A percentile compares a stretch with the other conserved stretches of the same genome.
Evolutionary conservation across 1,139 yeast species (phyloP).

Genomic region (Sugiyamaella neomexicana): DNA sequence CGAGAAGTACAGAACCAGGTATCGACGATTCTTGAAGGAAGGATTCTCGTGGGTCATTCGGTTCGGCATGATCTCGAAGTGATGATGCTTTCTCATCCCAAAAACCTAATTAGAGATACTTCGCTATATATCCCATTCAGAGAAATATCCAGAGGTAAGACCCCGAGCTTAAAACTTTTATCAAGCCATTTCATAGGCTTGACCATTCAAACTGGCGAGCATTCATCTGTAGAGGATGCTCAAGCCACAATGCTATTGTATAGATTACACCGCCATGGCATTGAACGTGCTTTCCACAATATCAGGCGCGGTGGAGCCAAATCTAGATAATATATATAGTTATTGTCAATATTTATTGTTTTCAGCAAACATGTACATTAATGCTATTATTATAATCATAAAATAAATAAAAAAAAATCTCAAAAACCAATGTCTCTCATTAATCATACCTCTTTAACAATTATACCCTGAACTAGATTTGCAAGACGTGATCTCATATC

Average conservation of each 20-base stretch:
- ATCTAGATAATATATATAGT: conserved; percentile 36
- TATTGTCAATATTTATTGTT: conserved; percentile 46
- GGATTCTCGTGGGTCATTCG: conserved; percentile 82
- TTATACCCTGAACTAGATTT: conserved; percentile 8
- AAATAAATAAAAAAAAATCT: conserved; percentile 13
- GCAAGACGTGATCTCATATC: conserved; percentile 14
- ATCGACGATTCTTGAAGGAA: conserved; percentile 43
- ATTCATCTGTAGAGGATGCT: conserved; percentile 91
- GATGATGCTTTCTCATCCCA: conserved; percentile 68
- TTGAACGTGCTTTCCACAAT: conserved; percentile 27
- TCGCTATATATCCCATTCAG: conserved; percentile 61
- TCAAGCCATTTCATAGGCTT: conserved; percentile 56
- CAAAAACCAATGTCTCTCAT: neutral
- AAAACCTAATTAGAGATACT: conserved; percentile 68
- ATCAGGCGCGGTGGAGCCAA: conserved; percentile 1
- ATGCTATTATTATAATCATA: neutral
- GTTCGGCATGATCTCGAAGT: conserved; percentile 74
- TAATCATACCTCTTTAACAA: conserved; percentile 6
- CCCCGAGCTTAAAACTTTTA: conserved; percentile 71
- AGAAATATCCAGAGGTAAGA: conserved; percentile 59
- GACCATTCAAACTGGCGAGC: conserved; percentile 73
- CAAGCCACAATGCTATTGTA: conserved; percentile 80
- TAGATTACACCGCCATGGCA: conserved; percentile 49
- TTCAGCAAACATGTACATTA: neutral
- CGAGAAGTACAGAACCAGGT: conserved; percentile 64